Evolutionary conservation across 177 flowering plant species (phyloP), one percentile per base, ranked within the genome.

Genomic region (Vitis hybrid): DNA sequence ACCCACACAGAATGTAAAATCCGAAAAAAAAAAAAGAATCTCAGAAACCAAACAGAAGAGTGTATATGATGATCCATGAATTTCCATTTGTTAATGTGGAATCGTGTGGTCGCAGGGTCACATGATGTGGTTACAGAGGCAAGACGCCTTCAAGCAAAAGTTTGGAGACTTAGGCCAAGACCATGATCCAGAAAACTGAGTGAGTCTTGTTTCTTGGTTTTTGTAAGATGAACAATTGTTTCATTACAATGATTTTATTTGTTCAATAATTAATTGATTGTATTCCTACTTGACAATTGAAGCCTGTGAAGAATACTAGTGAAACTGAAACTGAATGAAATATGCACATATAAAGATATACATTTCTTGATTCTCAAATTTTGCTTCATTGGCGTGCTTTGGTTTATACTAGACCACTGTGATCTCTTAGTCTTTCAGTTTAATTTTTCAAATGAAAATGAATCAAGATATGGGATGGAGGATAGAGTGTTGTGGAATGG

Each of bases 51-150:
- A 61, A 32, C 18, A 3, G n/a, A 49, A 2, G 32, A 46, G 1
- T 19, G 9, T 40, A 11, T n/a, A 13, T 48, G 19, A 15, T 7
- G 16, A 27, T 27, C 30, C 0, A 21, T 54, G 61, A 3, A 11
- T 11, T 21, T 30, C 52, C 14, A 12, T 18, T 12, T 24, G 18
- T 57, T 11, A 15, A 9, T 52, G 35, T 27, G 72, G 52, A 46
- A 11, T 40, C 57, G 52, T 66, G 51, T 40, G 27, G 10, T 64
- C 27, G 54, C 81, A 94, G 98, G 93, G 90, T 32, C 97, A 94
- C 76, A 88, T 94, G 94, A 84, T 85, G 87, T 94, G 96, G 96
- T 10, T 94, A 63, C 82, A 90, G 79, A 90, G 72, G 77, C 97
- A 94, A 74, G 97, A 94, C 6, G 66, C 91, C 0, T 94, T 92